These are phyloP conservation scores for Uromyces viciae-fabae DNA, from an alignment of 1,284 basidiomycete species.

Conservation along the genomic window DNA sequence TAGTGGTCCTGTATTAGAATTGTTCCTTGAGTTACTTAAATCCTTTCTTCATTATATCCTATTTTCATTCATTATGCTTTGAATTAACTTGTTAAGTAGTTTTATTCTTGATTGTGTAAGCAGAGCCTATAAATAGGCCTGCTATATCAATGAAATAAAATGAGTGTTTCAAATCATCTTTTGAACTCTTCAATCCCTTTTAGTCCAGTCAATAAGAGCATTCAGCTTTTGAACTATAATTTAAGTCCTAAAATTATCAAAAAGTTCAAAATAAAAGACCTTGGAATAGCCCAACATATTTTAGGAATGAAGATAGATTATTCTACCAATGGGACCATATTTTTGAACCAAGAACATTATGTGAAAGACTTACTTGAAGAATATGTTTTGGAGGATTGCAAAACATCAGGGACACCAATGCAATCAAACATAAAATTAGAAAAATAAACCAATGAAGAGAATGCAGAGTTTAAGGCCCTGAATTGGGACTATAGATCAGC, in stretches of 20 bases:
- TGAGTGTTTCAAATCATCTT: no score
- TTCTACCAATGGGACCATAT: not conserved
- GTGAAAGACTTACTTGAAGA: slow-evolving; percentile 1
- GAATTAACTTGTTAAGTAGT: no score
- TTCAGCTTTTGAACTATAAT: no score
- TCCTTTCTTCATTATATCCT: no score
- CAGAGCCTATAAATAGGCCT: no score
- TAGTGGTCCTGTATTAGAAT: no score
- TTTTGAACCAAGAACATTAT: not conserved
- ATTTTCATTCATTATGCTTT: no score
- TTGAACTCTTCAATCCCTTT: no score
- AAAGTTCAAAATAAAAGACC: not conserved
- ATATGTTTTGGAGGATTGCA: slow-evolving; percentile 16
- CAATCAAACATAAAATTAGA: not conserved
- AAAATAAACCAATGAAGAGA: not conserved
- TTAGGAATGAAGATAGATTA: not conserved
- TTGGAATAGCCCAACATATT: not conserved
- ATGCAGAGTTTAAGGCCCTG: not conserved
- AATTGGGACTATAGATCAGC: not conserved
- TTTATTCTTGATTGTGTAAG: no score
- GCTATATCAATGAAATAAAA: no score
- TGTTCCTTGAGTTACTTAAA: no score
- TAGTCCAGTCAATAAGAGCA: no score
- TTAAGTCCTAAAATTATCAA: not conserved
- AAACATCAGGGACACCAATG: not conserved